Evolutionary conservation across 2,329 filamentous ascomycete genomes (phyloP).

Genomic region (Anisogramma anomala): DNA sequence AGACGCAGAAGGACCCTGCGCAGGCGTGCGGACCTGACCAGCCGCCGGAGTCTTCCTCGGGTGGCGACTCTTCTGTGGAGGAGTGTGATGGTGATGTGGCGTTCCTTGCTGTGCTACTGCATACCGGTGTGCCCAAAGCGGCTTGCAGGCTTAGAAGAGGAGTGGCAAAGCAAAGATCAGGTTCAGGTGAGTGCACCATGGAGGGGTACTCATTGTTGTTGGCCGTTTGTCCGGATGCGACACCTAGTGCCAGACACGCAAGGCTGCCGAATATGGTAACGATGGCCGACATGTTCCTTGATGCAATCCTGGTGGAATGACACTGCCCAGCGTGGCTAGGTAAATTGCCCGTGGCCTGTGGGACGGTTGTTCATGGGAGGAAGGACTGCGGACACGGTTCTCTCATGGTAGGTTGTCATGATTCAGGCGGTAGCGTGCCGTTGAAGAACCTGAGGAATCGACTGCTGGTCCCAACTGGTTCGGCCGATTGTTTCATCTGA

Average conservation of each 20-base stretch:
- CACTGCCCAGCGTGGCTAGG: too few species aligned
- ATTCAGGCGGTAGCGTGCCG: too few species aligned
- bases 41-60: conserved; percentile 4
- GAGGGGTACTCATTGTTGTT: not conserved
- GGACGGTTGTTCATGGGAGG: too few species aligned
- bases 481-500: conserved; percentile 12
- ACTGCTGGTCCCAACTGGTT: conserved; percentile 3
- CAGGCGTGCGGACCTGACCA: conserved; percentile 15
- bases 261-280: not conserved
- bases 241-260: not conserved
- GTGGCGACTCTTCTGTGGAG: not conserved
- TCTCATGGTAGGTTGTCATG: too few species aligned
- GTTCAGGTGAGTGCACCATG: not conserved
- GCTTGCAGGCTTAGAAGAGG: conserved; percentile 1
- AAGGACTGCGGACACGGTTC: too few species aligned
- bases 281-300: not conserved
- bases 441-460: too few species aligned
- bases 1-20: conserved; percentile 13
- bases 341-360: too few species aligned
- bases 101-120: not conserved
- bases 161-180: conserved; percentile 1
- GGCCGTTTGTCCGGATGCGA: not conserved
- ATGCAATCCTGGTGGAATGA: not conserved
- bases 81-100: not conserved
- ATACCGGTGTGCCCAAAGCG: not conserved